Evolutionary conservation across 1,139 yeast species (phyloP).

Genomic region (Scheffersomyces illinoinensis): DNA sequence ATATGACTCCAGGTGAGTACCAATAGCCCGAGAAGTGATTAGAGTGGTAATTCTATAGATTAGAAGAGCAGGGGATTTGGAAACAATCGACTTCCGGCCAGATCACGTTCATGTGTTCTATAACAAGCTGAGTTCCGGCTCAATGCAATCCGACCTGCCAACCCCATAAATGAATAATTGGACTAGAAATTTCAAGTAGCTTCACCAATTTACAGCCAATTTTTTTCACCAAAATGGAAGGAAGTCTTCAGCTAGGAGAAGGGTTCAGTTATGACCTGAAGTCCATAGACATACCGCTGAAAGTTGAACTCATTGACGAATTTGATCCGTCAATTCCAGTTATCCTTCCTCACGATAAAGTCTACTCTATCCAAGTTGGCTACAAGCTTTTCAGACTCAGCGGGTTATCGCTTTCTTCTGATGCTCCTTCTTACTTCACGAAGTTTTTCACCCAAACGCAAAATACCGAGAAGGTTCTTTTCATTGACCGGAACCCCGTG

Average conservation of each 20-base stretch:
- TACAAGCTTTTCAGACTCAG: conserved; percentile 57
- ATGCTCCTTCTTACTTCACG: conserved; percentile 68
- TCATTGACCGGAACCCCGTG: conserved; percentile 74
- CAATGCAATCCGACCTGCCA: background rate
- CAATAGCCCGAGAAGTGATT: background rate
- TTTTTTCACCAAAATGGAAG: background rate
- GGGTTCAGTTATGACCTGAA: background rate
- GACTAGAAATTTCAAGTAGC: too few species aligned
- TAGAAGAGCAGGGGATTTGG: too few species aligned
- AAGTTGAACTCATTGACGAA: conserved; percentile 21
- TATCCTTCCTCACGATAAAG: conserved; percentile 62
- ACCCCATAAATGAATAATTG: background rate
- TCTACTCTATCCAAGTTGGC: conserved; percentile 77
- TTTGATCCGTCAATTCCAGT: conserved; percentile 56
- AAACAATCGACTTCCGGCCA: background rate
- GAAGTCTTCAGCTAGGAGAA: background rate
- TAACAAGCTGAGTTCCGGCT: background rate
- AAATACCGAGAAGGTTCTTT: conserved; percentile 50
- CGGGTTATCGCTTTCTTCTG: conserved; percentile 85
- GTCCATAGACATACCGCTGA: conserved; percentile 10
- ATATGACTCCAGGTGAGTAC: too few species aligned
- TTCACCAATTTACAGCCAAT: background rate
- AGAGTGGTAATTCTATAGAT: background rate
- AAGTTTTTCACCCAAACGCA: conserved; percentile 39
- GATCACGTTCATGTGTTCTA: too few species aligned